Evolutionary conservation across 1,139 yeast genomes (phyloP).

Genomic region (Zygoascus hellenicus): DNA sequence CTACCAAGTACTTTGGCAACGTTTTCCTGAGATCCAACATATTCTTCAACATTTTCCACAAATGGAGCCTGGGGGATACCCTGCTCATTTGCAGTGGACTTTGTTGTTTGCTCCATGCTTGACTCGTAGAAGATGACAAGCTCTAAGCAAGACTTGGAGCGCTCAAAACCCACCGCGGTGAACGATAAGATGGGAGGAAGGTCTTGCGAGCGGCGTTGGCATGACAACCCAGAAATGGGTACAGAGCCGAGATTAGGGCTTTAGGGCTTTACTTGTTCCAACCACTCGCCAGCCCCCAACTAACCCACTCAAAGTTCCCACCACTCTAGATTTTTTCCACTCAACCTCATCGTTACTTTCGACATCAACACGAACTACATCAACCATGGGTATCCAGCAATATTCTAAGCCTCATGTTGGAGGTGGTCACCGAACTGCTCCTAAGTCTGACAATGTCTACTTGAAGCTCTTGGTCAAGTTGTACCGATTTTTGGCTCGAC

Average conservation of each 20-base stretch:
- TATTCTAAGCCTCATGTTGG: constrained; percentile 93
- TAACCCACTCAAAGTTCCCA: constrained; percentile 8
- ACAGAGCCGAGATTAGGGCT: constrained; percentile 8
- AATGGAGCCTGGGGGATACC: constrained; percentile 98
- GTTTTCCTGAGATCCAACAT: constrained; percentile 62
- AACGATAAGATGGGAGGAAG: neutral
- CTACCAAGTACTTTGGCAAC: constrained; percentile 62
- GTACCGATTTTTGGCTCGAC: constrained; percentile 99
- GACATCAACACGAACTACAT: constrained; percentile 1
- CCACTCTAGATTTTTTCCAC: constrained; percentile 9
- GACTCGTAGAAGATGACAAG: neutral
- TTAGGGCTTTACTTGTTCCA: constrained; percentile 6
- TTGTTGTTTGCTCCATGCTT: neutral
- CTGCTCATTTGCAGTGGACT: constrained; percentile 53
- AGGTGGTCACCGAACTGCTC: constrained; percentile 97
- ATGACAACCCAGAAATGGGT: no score
- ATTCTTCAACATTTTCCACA: constrained; percentile 74
- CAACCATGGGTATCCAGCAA: constrained; percentile 94
- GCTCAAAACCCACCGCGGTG: neutral
- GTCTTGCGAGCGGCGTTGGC: neutral
- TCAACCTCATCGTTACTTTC: constrained; percentile 10
- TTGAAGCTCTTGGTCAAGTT: constrained; percentile 94
- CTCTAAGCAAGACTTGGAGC: neutral
- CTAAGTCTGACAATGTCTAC: constrained; percentile 99
- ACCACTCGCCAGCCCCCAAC: neutral